Evolutionary conservation across 2,329 filamentous ascomycete genomes (phyloP).

Genomic region (Nakataea oryzae): DNA sequence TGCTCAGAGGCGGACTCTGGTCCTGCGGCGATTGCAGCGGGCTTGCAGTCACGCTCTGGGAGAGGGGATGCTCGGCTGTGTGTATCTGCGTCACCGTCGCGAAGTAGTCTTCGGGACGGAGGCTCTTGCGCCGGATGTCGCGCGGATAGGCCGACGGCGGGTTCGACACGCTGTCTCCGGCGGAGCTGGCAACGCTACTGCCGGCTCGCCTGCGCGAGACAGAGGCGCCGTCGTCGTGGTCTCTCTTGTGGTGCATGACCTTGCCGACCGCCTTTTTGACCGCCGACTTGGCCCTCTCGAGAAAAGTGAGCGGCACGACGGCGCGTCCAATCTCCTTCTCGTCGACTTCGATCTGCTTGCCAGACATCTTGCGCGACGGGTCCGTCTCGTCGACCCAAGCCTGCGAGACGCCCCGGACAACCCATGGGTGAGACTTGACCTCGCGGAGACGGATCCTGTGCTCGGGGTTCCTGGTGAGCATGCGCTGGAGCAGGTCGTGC

Average conservation of each 20-base stretch:
- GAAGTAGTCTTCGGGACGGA: conserved; percentile 46
- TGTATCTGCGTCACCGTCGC: conserved; percentile 31
- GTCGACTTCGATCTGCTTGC: conserved; percentile 84
- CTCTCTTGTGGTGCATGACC: conserved; percentile 49
- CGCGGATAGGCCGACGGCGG: conserved; percentile 42
- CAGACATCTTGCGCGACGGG: conserved; percentile 64
- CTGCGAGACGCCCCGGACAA: conserved; percentile 67
- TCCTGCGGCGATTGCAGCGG: conserved; percentile 39
- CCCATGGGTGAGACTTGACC: conserved; percentile 91
- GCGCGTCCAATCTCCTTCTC: conserved; percentile 82
- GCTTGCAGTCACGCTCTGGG: conserved; percentile 63
- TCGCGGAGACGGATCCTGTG: conserved; percentile 83
- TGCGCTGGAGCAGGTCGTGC: conserved; percentile 64
- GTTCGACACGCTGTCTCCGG: conserved; percentile 38
- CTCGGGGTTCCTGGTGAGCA: conserved; percentile 82
- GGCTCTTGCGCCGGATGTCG: conserved; percentile 40
- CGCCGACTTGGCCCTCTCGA: conserved; percentile 74
- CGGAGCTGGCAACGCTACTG: conserved; percentile 56
- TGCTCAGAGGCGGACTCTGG: conserved; percentile 13
- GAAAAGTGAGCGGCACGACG: conserved; percentile 78
- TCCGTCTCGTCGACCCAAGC: conserved; percentile 94
- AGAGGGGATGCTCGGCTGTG: conserved; percentile 56
- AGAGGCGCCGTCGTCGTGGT: conserved; percentile 41
- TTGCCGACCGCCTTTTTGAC: conserved; percentile 59
- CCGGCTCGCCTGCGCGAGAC: conserved; percentile 41